A percentile compares a stretch with the other conserved stretches of the same genome.
Evolutionary conservation across 306 rosid species (phyloP).

Genomic region (Glycine soja): DNA sequence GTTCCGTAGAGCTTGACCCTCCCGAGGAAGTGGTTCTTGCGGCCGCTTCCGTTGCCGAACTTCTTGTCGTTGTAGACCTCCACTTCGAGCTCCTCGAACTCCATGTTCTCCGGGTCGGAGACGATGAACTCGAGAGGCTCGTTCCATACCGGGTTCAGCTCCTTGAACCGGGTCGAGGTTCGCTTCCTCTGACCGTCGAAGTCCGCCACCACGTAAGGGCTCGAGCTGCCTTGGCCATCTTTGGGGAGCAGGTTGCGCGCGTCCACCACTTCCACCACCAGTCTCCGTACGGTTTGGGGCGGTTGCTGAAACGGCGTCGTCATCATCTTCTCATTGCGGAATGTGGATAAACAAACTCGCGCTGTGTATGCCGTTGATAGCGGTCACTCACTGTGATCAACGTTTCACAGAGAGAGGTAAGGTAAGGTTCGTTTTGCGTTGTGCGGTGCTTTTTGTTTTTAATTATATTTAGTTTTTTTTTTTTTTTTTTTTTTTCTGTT

Average conservation of each 20-base stretch:
- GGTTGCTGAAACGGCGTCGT: conserved; percentile 62
- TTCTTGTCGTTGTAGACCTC: conserved; percentile 90
- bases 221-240: conserved; percentile 96
- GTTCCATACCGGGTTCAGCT: conserved; percentile 86
- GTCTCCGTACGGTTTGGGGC: conserved; percentile 57
- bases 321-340: conserved; percentile 60
- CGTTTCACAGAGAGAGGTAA: neutral
- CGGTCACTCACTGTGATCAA: neutral
- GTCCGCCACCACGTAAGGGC: conserved; percentile 83
- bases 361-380: too few relatives aligned
- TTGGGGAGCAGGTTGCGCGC: conserved; percentile 92
- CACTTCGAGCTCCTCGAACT: conserved; percentile 84
- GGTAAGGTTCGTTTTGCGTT: conserved; percentile 29
- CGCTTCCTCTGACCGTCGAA: conserved; percentile 91
- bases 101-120: conserved; percentile 87
- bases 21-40: conserved; percentile 89
- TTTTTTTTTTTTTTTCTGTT: neutral
- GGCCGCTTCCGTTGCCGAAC: conserved; percentile 68
- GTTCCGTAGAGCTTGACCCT: conserved; percentile 81
- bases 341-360: neutral
- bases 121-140: conserved; percentile 80
- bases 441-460: conserved; percentile 45
- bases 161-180: conserved; percentile 72
- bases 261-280: conserved; percentile 75
- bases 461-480: neutral